These are phyloP conservation scores for Diplogelasinospora grovesii DNA, from an alignment of 495 filamentous ascomycete genomes.

Conservation along the genomic window DNA sequence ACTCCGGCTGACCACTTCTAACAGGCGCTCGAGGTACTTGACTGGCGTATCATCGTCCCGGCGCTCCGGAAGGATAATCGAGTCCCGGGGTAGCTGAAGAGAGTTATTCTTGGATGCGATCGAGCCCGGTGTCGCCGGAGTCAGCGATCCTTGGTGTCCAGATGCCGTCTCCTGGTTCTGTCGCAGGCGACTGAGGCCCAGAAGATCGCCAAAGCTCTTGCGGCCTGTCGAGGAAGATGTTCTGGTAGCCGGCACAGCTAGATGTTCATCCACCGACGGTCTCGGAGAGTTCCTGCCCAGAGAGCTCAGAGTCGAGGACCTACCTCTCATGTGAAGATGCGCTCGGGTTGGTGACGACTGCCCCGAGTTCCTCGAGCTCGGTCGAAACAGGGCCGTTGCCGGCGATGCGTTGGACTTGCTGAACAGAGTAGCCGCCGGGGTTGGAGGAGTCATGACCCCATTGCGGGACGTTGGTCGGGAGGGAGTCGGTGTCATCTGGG, in stretches of 20 bases:
- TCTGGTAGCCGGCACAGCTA: slow-evolving; percentile 50
- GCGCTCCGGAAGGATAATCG: slow-evolving; percentile 67
- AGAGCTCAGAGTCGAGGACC: slow-evolving; percentile 90
- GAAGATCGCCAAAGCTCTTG: slow-evolving; percentile 84
- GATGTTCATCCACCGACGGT: slow-evolving; percentile 53
- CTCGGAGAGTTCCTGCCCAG: slow-evolving; percentile 40
- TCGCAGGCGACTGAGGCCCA: slow-evolving; percentile 67
- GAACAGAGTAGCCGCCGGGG: slow-evolving; percentile 19
- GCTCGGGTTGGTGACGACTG: slow-evolving; percentile 63
- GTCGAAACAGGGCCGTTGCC: slow-evolving; percentile 55
- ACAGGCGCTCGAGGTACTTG: slow-evolving; percentile 75
- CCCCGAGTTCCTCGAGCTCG: slow-evolving; percentile 58
- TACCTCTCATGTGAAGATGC: slow-evolving; percentile 52
- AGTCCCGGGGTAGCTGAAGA: slow-evolving; percentile 52
- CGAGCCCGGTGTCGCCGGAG: slow-evolving; percentile 58
- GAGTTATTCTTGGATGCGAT: slow-evolving; percentile 65
- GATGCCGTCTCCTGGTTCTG: slow-evolving; percentile 61
- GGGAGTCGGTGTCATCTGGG: slow-evolving; percentile 34
- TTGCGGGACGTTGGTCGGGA: slow-evolving; percentile 47
- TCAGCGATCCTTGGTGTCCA: slow-evolving; percentile 54
- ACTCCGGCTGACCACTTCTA: slow-evolving; percentile 69
- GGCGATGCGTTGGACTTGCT: slow-evolving; percentile 34
- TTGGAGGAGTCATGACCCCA: slow-evolving; percentile 29
- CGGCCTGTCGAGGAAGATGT: slow-evolving; percentile 81
- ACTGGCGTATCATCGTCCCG: slow-evolving; percentile 86